Base-by-base conservation (phyloP, 805 yeast species). In the Sugiyamaella chiloensis region DNA sequence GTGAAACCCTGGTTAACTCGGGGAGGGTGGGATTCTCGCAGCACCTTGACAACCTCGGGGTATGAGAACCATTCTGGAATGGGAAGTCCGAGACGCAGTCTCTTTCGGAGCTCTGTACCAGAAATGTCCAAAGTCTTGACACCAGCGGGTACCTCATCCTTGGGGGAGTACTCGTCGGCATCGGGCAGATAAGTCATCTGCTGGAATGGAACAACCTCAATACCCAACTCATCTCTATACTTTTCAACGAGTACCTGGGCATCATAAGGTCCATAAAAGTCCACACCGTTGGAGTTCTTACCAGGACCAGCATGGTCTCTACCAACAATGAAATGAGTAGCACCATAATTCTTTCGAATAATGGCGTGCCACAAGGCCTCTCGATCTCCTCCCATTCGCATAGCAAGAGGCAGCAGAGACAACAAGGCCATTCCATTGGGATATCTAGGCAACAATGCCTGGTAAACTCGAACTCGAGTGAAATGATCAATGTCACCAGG, bases 241-340 rank as follows among this genome's bases (percentile, higher is more conserved):
- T 80, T 70, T 52, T 82, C 88, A 53, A 90, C 95, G 48, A 91
- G 74, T 29, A 80, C 89, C 72, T 91, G 97, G 24, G 97, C 97
- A 65, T 90, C 98, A 65, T 90, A 91, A 11, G 98, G 96, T 17
- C 97, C 98, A 65, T 90, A 90, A 73, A 90, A 89, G 55, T 91
- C 96, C 45, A 79, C 89, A 53, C 97, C 97, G 63, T 83, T 74
- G 50, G 96, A 87, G 78, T 80, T 80, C 51, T 73, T 69, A 54
- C 97, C 98, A 17, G 98, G 97, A 52, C 97, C 97, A 45, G 98
- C 98, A 64, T 90, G 98, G 69, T 90, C 97, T 75, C 98, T 85
- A 52, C 98, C 98, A 42, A 90, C 96, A 62, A 90, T 90, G 73
- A 91, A 91, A 67, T 91, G 97, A 45, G 96, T 85, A 47, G 96